Evolutionary conservation across 129 eudicot species (phyloP).

Genomic region (Ambrosia trifida): DNA sequence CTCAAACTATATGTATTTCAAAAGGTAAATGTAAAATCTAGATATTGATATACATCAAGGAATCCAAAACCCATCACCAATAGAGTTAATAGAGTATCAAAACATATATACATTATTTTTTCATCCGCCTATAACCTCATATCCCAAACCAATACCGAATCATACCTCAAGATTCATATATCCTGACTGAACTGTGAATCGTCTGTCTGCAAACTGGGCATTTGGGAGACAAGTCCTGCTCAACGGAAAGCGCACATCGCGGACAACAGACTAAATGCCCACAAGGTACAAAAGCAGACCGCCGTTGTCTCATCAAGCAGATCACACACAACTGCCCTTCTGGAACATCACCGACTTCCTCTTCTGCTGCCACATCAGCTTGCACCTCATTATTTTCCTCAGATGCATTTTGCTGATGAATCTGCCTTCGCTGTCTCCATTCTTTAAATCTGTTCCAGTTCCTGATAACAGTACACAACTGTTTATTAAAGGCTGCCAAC

Average conservation of each 20-base stretch:
- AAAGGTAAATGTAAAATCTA: not conserved
- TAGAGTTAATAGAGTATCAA: not conserved
- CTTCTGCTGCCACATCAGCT: slow-evolving; percentile 46
- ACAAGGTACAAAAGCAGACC: slow-evolving; percentile 88
- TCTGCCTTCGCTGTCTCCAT: slow-evolving; percentile 57
- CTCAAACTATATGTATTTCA: not conserved
- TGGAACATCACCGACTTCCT: slow-evolving; percentile 57
- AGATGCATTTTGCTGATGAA: slow-evolving; percentile 39
- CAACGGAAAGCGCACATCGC: slow-evolving; percentile 70
- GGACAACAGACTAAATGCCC: slow-evolving; percentile 90
- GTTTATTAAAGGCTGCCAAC: not conserved
- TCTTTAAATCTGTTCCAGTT: slow-evolving; percentile 75
- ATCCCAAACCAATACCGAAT: slow-evolving; percentile 1
- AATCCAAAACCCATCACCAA: slow-evolving; percentile 5
- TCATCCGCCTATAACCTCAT: slow-evolving; percentile 2
- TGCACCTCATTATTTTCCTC: slow-evolving; percentile 30
- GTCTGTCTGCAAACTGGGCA: slow-evolving; percentile 90
- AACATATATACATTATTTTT: slow-evolving; percentile 21
- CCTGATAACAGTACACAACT: slow-evolving; percentile 37
- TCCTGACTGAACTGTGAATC: slow-evolving; percentile 65
- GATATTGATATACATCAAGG: not conserved
- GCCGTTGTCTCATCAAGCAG: slow-evolving; percentile 66
- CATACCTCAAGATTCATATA: slow-evolving; percentile 61
- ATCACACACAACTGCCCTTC: slow-evolving; percentile 83
- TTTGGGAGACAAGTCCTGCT: slow-evolving; percentile 68